These are phyloP conservation scores for Mycena filopes DNA, from an alignment of 768 basidiomycete genomes.

Conservation along the genomic window DNA sequence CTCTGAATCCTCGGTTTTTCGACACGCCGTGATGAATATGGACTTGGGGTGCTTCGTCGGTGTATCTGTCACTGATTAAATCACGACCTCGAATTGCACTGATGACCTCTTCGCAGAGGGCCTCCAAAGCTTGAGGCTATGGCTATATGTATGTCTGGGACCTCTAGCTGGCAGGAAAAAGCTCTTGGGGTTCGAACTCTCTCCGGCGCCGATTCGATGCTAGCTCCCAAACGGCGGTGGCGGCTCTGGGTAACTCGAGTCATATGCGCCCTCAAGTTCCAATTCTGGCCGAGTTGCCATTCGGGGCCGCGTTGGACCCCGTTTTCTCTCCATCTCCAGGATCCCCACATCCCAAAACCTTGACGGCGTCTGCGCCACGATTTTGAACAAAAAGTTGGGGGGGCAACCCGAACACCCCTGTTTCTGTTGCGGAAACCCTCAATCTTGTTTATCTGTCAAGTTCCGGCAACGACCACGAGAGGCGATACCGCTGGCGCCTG, in stretches of 20 bases:
- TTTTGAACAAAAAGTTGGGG: conserved; percentile 1
- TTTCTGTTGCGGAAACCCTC: background rate
- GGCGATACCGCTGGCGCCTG: conserved; percentile 5
- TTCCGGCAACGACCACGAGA: background rate
- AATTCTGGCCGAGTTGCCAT: conserved; percentile 20
- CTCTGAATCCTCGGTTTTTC: background rate
- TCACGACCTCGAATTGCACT: background rate
- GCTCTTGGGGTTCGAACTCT: conserved; percentile 7
- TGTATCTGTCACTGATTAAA: conserved; percentile 17
- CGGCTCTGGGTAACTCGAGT: too few species aligned
- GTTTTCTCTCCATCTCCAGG: conserved; percentile 10
- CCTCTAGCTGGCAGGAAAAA: background rate
- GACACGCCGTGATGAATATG: conserved; percentile 22
- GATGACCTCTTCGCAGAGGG: conserved; percentile 5
- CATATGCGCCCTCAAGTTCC: conserved; percentile 4
- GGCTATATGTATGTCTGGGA: background rate
- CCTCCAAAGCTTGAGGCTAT: conserved; percentile 16
- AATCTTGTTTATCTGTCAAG: background rate
- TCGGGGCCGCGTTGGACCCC: background rate
- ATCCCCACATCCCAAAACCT: conserved; percentile 2
- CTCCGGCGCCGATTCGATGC: conserved; percentile 16
- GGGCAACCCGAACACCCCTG: too few species aligned
- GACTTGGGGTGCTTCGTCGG: background rate
- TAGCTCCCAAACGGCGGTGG: too few species aligned
- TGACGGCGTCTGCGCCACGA: background rate